These are phyloP conservation scores for Boechera divaricarpa DNA, from an alignment of 345 rosid genomes.

Conservation along the genomic window DNA sequence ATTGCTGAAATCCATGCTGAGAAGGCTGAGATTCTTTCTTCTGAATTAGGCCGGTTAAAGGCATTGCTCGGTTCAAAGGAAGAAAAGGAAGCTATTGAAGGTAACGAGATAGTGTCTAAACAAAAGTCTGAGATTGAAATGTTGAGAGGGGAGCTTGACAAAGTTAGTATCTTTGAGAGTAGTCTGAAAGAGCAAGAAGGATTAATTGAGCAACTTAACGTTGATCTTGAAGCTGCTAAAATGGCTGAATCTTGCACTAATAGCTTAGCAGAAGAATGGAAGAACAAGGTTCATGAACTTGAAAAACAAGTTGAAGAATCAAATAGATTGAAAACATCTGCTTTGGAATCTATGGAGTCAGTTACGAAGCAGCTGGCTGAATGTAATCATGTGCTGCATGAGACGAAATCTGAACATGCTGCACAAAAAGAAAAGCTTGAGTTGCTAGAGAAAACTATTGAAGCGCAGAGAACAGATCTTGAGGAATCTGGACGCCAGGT, in stretches of 20 bases:
- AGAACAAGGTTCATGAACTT: conserved; percentile 60
- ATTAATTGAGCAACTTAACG: conserved; percentile 68
- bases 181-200: conserved; percentile 66
- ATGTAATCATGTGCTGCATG: conserved; percentile 65
- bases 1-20: conserved; percentile 86
- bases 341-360: conserved; percentile 79
- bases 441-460: conserved; percentile 64
- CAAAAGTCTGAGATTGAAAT: conserved; percentile 58
- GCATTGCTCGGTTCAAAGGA: conserved; percentile 67
- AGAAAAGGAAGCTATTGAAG: conserved; percentile 60
- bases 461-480: conserved; percentile 62
- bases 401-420: conserved; percentile 62
- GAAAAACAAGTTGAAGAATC: conserved; percentile 66
- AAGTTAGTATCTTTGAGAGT: conserved; percentile 51
- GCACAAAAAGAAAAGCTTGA: conserved; percentile 72
- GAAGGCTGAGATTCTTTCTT: conserved; percentile 76
- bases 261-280: conserved; percentile 72
- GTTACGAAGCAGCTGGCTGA: conserved; percentile 75
- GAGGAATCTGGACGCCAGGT: conserved; percentile 64
- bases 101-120: conserved; percentile 53
- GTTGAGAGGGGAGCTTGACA: conserved; percentile 57
- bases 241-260: conserved; percentile 83
- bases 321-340: conserved; percentile 69
- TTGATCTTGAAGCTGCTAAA: conserved; percentile 86
- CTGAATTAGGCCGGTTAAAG: conserved; percentile 66